Base-by-base conservation (phyloP, 2,329 filamentous ascomycete genomes). In the Lasiodiplodia sp. region DNA sequence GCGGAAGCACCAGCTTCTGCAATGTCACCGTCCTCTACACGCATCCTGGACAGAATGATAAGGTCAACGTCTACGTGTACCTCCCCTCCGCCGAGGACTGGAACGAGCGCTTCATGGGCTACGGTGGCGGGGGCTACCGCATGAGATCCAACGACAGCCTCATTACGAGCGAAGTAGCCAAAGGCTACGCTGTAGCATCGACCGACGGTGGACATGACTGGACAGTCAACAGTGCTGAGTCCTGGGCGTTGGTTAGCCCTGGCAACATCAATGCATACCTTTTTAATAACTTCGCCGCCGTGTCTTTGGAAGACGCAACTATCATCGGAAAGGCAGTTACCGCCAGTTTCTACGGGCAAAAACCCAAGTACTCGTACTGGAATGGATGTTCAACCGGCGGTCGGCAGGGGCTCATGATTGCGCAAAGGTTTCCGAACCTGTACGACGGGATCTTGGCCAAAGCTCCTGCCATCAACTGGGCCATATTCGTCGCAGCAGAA, bases 361-460 rank as follows among this genome's bases (percentile, higher is more conserved):
- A 65, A 11, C 73, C 74, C 8, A 72, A 72, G 11, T 80, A 76
- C 67, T 81, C 78, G 2, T 82, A 82, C 68, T 81, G 72, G 70
- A 74, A 70, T 68, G 79, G 80, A 2, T 81, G 80, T 68, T 80
- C 78, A 25, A 76, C 74, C 23, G 79, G 79, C 47, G 80, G 80
- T 8, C 68, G 80, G 18, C 79, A 81, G 67, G 80, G 79, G 2
- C 66, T 79, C 18, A 79, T 78, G 74, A 44, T 75, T 11, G 79
- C 79, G 7, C 80, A 83, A 66, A 69, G 76, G 12, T 82, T 77
- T 68, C 80, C 80, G 7, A 64, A 73, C 2, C 72, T 74, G 3
- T 83, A 78, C 67, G 76, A 83, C 69, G 80, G 81, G 23, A 82
- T 83, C 63, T 67, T 81, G 4, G 80, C 82, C 4, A 69, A 70